These are phyloP conservation scores for Corrigiola litoralis DNA, from an alignment of 179 eudicot species.

Conservation along the genomic window DNA sequence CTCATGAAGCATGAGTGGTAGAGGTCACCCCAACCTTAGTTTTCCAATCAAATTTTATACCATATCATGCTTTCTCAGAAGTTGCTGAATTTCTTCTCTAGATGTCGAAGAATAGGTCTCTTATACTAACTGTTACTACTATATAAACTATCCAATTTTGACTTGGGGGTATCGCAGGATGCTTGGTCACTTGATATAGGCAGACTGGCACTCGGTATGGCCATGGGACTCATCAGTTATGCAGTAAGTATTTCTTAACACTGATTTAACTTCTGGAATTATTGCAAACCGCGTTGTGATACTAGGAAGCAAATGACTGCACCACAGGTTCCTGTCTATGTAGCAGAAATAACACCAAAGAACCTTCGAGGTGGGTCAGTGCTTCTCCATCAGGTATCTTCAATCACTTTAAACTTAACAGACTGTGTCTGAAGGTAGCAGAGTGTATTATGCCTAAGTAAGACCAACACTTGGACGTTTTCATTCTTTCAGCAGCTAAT, in stretches of 20 bases:
- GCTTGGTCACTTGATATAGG: conserved; percentile 67
- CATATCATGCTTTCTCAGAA: no score
- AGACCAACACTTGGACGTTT: conserved; percentile 27
- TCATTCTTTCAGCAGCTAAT: no score
- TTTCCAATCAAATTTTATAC: no score
- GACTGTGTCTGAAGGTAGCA: background rate
- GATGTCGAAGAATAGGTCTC: no score
- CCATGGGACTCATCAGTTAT: conserved; percentile 77
- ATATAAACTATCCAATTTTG: background rate
- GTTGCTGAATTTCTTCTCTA: no score
- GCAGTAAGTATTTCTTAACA: conserved; percentile 41
- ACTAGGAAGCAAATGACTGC: background rate
- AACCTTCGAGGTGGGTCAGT: conserved; percentile 77
- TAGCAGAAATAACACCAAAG: conserved; percentile 90
- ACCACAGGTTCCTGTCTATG: conserved; percentile 78
- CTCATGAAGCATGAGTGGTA: no score
- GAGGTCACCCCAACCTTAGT: no score
- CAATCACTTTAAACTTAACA: no score
- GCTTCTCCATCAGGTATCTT: conserved; percentile 67
- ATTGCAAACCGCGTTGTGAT: background rate
- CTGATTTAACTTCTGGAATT: background rate
- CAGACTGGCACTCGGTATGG: conserved; percentile 61
- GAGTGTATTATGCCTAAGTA: background rate
- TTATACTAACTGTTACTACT: background rate
- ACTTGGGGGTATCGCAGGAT: conserved; percentile 52